Conservation (phyloP, 768 basidiomycete species). For the Naganishia antarctica region DNA sequence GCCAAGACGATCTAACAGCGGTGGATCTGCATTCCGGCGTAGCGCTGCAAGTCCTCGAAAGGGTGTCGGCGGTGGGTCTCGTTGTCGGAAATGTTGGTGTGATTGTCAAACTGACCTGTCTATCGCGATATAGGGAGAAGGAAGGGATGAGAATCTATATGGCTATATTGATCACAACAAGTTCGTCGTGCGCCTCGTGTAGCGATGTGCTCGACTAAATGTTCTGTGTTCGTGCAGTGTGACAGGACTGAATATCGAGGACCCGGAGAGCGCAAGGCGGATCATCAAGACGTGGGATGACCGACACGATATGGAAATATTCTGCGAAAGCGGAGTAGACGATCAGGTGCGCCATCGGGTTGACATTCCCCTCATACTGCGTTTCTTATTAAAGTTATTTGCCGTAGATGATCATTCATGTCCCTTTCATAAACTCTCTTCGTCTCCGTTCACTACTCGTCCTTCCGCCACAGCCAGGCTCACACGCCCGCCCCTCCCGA, state of each 20-base stretch:
- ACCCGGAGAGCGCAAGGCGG: conserved; percentile 36
- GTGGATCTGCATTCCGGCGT: conserved; percentile 40
- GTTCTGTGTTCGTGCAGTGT: conserved; percentile 33
- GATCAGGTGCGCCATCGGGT: conserved; percentile 40
- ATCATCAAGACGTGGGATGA: conserved; percentile 49
- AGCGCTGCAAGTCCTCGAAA: conserved; percentile 38
- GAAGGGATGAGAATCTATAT: conserved; percentile 47
- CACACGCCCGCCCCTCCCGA: conserved; percentile 40
- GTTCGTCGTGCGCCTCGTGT: conserved; percentile 24
- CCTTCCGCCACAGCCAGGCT: conserved; percentile 41
- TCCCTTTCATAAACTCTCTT: conserved; percentile 46
- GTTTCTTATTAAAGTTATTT: too few relatives aligned
- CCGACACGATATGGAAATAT: conserved; percentile 36
- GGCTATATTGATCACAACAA: conserved; percentile 45
- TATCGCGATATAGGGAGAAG: conserved; percentile 15
- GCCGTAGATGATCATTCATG: conserved; percentile 44
- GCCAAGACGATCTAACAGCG: conserved; percentile 46
- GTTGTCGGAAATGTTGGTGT: too few relatives aligned
- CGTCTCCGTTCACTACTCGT: conserved; percentile 46
- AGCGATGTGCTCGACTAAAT: background rate
- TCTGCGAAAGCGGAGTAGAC: conserved; percentile 45
- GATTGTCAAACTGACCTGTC: background rate
- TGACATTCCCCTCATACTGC: too few relatives aligned
- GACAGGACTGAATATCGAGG: conserved; percentile 42
- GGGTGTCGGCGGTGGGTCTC: conserved; percentile 40